These are phyloP conservation scores for Polyporus arcularius DNA, from an alignment of 768 basidiomycete genomes.

Conservation along the genomic window DNA sequence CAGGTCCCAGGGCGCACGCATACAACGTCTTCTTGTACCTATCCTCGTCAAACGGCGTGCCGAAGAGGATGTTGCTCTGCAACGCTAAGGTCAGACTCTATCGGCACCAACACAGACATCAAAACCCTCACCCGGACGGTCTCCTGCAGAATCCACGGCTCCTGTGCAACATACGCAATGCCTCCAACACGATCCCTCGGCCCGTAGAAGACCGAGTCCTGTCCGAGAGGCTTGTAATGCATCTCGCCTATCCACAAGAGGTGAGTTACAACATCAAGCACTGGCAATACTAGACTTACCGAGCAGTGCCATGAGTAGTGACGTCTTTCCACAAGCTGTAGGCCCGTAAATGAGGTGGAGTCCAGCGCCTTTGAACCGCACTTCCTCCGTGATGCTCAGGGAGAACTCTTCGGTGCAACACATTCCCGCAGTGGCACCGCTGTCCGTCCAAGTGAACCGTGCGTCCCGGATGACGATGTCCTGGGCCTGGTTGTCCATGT, in stretches of 20 bases:
- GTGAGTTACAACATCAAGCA: background rate
- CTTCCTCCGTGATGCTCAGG: slow-evolving; percentile 48
- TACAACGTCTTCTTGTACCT: slow-evolving; percentile 32
- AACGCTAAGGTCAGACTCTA: background rate
- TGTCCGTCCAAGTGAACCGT: slow-evolving; percentile 55
- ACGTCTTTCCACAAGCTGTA: slow-evolving; percentile 59
- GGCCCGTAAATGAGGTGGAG: slow-evolving; percentile 59
- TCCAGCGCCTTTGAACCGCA: slow-evolving; percentile 48
- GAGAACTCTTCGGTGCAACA: slow-evolving; percentile 39
- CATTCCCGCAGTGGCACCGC: slow-evolving; percentile 36
- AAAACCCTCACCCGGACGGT: background rate
- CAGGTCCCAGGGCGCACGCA: slow-evolving; percentile 44
- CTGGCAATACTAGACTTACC: slow-evolving; percentile 47
- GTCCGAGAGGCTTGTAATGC: slow-evolving; percentile 51
- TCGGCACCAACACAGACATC: background rate
- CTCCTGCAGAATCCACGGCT: slow-evolving; percentile 61
- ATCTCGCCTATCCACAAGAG: slow-evolving; percentile 45
- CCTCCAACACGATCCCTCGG: slow-evolving; percentile 63
- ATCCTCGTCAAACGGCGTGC: slow-evolving; percentile 42
- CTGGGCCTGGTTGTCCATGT: slow-evolving; percentile 11
- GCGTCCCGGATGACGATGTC: slow-evolving; percentile 56
- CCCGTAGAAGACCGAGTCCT: slow-evolving; percentile 67
- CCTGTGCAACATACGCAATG: slow-evolving; percentile 76
- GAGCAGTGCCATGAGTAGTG: slow-evolving; percentile 58
- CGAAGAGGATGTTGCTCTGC: slow-evolving; percentile 51